These are phyloP conservation scores for Torulaspora gathmanii DNA, from an alignment of 805 yeast genomes.

Conservation along the genomic window DNA sequence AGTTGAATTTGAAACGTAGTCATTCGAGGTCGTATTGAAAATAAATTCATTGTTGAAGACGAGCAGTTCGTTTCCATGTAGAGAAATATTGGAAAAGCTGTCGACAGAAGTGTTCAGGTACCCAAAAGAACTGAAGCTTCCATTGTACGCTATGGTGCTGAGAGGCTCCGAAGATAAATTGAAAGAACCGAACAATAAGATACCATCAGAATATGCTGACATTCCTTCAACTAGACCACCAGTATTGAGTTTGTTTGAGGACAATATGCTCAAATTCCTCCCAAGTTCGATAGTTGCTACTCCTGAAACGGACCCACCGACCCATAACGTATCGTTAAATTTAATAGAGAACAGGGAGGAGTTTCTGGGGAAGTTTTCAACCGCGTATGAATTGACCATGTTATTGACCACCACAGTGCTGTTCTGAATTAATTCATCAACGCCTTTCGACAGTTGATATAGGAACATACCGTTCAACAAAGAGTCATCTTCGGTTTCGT, in stretches of 20 bases:
- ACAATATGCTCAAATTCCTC: conserved; percentile 18
- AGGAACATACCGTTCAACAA: conserved; percentile 76
- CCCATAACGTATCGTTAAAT: conserved; percentile 44
- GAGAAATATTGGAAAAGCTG: conserved; percentile 21
- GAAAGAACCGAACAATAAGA: conserved; percentile 33
- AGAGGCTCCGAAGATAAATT: conserved; percentile 12
- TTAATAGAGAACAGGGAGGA: conserved; percentile 27
- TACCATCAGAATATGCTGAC: conserved; percentile 31
- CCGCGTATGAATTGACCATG: conserved; percentile 40
- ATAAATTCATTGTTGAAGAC: conserved; percentile 26
- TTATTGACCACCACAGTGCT: conserved; percentile 43
- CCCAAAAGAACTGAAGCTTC: conserved; percentile 18
- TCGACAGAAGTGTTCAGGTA: conserved; percentile 6
- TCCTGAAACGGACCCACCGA: conserved; percentile 44
- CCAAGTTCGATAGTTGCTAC: conserved; percentile 36
- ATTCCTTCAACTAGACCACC: conserved; percentile 23
- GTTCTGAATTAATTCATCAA: conserved; percentile 31
- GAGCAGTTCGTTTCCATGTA: conserved; percentile 19
- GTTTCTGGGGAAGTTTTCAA: conserved; percentile 29
- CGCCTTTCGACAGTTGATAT: conserved; percentile 66
- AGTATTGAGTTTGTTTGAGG: conserved; percentile 10
- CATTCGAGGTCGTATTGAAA: conserved; percentile 30
- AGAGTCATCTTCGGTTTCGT: conserved; percentile 36
- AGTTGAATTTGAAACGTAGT: conserved; percentile 22
- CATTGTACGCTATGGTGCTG: conserved; percentile 22